Evolutionary conservation across 139 green algal genomes (phyloP).

Genomic region (Axilococcus clingmanii): DNA sequence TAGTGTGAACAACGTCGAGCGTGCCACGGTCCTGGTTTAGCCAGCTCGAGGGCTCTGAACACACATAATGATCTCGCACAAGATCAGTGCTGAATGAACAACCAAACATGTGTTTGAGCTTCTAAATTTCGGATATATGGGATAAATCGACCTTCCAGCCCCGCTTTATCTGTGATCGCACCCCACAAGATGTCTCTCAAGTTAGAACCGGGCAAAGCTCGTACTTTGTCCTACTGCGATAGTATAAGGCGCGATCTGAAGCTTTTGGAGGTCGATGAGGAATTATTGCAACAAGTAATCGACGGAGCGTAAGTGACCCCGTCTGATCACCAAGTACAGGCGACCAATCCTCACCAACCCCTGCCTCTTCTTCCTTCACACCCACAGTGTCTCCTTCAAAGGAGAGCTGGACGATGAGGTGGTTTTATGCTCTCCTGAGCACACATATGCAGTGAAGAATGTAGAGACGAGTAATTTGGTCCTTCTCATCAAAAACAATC

Average conservation of each 20-base stretch:
- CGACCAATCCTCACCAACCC: not conserved
- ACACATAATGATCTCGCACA: too few species aligned
- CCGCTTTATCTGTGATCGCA: too few species aligned
- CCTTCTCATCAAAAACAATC: slow-evolving; percentile 17
- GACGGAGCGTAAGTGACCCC: slow-evolving; percentile 8
- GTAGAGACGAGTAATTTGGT: slow-evolving; percentile 37
- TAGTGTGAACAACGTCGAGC: too few species aligned
- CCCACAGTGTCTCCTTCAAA: slow-evolving; percentile 22
- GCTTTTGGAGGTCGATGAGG: slow-evolving; percentile 20
- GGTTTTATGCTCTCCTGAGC: slow-evolving; percentile 23
- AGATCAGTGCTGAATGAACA: too few species aligned
- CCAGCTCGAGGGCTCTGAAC: too few species aligned
- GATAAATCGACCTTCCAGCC: too few species aligned
- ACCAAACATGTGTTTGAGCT: too few species aligned
- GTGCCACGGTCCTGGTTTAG: too few species aligned
- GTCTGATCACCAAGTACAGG: not conserved
- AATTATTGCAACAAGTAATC: slow-evolving; percentile 18
- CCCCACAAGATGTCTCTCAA: slow-evolving; percentile 4
- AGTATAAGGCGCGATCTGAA: slow-evolving; percentile 15
- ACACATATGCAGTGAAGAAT: slow-evolving; percentile 27
- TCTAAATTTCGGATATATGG: too few species aligned
- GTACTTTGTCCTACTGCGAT: slow-evolving; percentile 9
- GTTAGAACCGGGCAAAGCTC: not conserved
- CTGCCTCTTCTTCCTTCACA: not conserved
- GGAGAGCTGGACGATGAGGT: slow-evolving; percentile 22